phyloP scores from a whole-genome alignment of 2,329 filamentous ascomycete genomes.

The Metarhizium guizhouense region DNA sequence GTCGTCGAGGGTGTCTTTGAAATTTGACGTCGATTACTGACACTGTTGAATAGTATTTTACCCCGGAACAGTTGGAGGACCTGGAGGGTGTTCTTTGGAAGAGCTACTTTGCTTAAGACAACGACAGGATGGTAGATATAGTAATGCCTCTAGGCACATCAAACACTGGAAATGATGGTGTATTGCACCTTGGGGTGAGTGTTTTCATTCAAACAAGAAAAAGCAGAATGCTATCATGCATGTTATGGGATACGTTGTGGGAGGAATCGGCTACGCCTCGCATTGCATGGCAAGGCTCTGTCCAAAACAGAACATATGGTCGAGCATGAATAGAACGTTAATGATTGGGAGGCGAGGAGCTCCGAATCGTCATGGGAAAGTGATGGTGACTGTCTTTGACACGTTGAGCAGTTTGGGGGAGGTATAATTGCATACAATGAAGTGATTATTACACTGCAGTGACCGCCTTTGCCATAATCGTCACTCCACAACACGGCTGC shows the following conservation, averaged over 20 bases:
- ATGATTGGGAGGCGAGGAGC: not conserved
- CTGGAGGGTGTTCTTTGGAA: constrained; percentile 97
- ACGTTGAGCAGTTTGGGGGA: no score
- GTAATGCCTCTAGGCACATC: not conserved
- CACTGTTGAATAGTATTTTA: constrained; percentile 55
- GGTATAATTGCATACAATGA: no score
- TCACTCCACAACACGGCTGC: no score
- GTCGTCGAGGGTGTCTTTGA: constrained; percentile 17
- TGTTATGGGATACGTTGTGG: not conserved
- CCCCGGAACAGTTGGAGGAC: constrained; percentile 86
- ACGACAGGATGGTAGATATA: not conserved
- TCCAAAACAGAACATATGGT: not conserved
- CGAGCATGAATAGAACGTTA: not conserved
- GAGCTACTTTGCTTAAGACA: constrained; percentile 82
- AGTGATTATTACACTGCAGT: no score
- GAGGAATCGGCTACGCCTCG: not conserved
- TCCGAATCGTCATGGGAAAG: not conserved
- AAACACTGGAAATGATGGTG: not conserved
- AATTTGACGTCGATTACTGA: constrained; percentile 15
- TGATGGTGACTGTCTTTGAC: not conserved
- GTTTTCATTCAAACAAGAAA: no score
- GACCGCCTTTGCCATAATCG: no score
- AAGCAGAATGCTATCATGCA: not conserved
- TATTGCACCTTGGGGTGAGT: not conserved
- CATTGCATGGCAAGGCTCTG: no score